phyloP scores from a whole-genome alignment of 139 green algal species.

The Zygnema cylindricum region DNA sequence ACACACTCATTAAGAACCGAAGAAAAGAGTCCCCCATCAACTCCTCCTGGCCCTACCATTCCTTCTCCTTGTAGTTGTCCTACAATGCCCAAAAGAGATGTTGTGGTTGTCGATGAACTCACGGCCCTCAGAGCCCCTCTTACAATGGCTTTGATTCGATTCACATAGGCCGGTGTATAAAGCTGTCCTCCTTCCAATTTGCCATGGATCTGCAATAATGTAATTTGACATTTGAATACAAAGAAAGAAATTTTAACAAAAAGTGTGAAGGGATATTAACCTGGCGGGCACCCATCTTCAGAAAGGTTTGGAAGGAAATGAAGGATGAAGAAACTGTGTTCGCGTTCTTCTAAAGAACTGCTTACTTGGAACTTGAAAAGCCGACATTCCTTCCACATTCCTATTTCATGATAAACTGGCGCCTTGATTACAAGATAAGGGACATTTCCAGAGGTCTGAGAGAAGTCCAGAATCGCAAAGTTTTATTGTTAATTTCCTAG shows the following conservation, averaged over 20 bases:
- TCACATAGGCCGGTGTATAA: constrained; percentile 84
- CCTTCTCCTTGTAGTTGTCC: constrained; percentile 10
- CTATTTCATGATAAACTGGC: too few relatives aligned
- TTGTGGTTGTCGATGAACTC: constrained; percentile 40
- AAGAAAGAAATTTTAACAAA: not conserved
- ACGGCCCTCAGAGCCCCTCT: constrained; percentile 80
- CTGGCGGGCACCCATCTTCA: too few relatives aligned
- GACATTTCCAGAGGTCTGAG: too few relatives aligned
- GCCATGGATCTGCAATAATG: constrained; percentile 71
- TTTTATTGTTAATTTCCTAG: too few relatives aligned
- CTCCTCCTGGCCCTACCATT: constrained; percentile 6
- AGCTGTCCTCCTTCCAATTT: constrained; percentile 79
- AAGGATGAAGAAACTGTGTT: too few relatives aligned
- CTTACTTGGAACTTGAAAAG: too few relatives aligned
- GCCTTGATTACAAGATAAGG: too few relatives aligned
- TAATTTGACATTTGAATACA: constrained; percentile 2
- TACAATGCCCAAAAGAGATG: not conserved
- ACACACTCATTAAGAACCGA: constrained; percentile 42
- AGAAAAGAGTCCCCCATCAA: constrained; percentile 29
- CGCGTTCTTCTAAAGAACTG: too few relatives aligned
- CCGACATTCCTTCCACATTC: too few relatives aligned
- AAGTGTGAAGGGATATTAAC: too few relatives aligned
- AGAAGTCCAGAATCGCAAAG: too few relatives aligned
- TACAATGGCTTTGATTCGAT: constrained; percentile 78
- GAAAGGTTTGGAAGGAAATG: too few relatives aligned